These are phyloP conservation scores for Septoria linicola DNA, from an alignment of 2,329 filamentous ascomycete species.

Conservation along the genomic window DNA sequence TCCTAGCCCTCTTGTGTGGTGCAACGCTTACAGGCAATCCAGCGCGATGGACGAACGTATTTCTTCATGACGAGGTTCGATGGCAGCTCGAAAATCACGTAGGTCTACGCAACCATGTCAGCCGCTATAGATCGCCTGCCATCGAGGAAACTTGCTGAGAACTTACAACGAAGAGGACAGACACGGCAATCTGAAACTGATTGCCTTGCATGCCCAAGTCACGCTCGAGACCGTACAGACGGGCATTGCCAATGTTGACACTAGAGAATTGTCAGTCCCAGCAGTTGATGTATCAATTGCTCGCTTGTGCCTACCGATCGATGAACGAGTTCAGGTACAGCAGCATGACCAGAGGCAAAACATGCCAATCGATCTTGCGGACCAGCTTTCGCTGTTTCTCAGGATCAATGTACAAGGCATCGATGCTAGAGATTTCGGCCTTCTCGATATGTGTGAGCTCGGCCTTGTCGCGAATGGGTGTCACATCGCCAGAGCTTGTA, in stretches of 20 bases:
- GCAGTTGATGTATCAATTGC: too few species aligned
- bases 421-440: not conserved
- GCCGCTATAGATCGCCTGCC: too few species aligned
- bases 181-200: constrained; percentile 22
- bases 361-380: constrained; percentile 66
- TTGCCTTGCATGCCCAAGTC: constrained; percentile 18
- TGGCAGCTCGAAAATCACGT: constrained; percentile 17
- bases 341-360: constrained; percentile 67
- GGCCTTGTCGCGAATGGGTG: constrained; percentile 4
- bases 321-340: constrained; percentile 77
- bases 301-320: constrained; percentile 44
- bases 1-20: not conserved
- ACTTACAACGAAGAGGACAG: constrained; percentile 23
- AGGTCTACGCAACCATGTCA: constrained; percentile 6
- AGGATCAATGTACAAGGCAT: constrained; percentile 33
- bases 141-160: too few species aligned
- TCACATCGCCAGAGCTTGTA: constrained; percentile 10
- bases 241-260: constrained; percentile 19
- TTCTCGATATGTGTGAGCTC: constrained; percentile 7
- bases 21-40: constrained; percentile 39
- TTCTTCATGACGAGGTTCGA: constrained; percentile 23
- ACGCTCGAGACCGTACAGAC: constrained; percentile 17
- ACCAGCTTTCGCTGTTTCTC: constrained; percentile 56
- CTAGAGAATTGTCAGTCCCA: constrained; percentile 4
- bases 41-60: constrained; percentile 11